Conservation (phyloP, 2,329 filamentous ascomycete species). For the Paraphaeosphaeria sporulosa region DNA sequence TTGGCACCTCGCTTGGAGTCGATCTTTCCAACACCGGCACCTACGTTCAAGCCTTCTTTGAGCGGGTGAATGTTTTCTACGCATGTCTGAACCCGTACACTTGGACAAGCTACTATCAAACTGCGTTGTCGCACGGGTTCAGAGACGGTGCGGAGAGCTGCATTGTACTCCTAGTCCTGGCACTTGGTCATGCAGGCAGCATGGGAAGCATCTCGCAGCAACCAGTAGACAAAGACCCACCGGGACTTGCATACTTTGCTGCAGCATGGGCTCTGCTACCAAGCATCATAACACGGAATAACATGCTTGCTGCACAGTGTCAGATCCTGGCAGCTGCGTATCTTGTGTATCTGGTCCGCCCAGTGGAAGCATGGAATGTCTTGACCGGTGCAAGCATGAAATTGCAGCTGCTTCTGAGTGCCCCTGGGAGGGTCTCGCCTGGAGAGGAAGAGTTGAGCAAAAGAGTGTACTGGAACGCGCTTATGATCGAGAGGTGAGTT, state of each 20-base stretch:
- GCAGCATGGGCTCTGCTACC: slow-evolving; percentile 81
- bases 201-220: slow-evolving; percentile 79
- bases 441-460: slow-evolving; percentile 77
- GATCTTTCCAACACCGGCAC: slow-evolving; percentile 77
- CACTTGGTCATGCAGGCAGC: slow-evolving; percentile 78
- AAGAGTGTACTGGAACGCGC: slow-evolving; percentile 83
- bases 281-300: slow-evolving; percentile 80
- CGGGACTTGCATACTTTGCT: slow-evolving; percentile 80
- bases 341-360: slow-evolving; percentile 81
- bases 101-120: slow-evolving; percentile 78
- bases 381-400: slow-evolving; percentile 83
- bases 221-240: slow-evolving; percentile 72
- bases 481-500: slow-evolving; percentile 72
- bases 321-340: slow-evolving; percentile 83
- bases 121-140: slow-evolving; percentile 77
- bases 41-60: slow-evolving; percentile 82
- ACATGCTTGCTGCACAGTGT: slow-evolving; percentile 79
- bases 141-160: slow-evolving; percentile 82
- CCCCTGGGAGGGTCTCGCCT: slow-evolving; percentile 73
- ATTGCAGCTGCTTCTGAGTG: slow-evolving; percentile 78
- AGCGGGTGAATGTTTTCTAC: slow-evolving; percentile 84
- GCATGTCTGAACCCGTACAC: slow-evolving; percentile 84
- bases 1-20: slow-evolving; percentile 66
- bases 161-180: slow-evolving; percentile 78
- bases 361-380: slow-evolving; percentile 83